Percentiles rank a stretch among this genome's conserved stretches.
Evolutionary conservation across 345 rosid genomes (phyloP).

Genomic region (Lagerstroemia speciosa): DNA sequence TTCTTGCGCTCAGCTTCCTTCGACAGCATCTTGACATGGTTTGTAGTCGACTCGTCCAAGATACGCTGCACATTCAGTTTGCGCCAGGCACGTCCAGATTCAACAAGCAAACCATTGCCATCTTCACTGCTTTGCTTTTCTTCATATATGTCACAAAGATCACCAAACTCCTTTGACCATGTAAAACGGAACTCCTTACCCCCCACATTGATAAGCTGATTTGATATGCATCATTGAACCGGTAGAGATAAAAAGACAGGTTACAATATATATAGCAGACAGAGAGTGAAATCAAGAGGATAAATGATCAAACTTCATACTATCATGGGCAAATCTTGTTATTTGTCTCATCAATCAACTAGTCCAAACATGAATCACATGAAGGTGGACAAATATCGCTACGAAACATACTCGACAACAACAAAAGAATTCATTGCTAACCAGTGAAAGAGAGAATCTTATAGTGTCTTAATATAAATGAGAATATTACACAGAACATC

Average conservation of each 20-base stretch:
- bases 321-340: not conserved
- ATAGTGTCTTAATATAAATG: no score
- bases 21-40: conserved; percentile 86
- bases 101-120: conserved; percentile 79
- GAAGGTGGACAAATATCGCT: not conserved
- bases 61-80: conserved; percentile 81
- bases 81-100: conserved; percentile 94
- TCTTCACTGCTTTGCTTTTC: conserved; percentile 66
- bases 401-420: not conserved
- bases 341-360: not conserved
- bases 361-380: not conserved
- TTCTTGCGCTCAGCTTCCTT: conserved; percentile 87
- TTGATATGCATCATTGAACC: not conserved
- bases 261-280: not conserved
- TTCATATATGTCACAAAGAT: conserved; percentile 86
- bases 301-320: not conserved
- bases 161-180: conserved; percentile 80
- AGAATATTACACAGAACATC: no score
- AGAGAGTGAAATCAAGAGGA: not conserved
- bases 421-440: not conserved
- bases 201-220: conserved; percentile 82
- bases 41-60: conserved; percentile 82
- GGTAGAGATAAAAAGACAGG: not conserved
- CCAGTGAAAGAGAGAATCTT: not conserved
- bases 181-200: conserved; percentile 90